Conservation (phyloP, 2,329 filamentous ascomycete species). For the Fusarium temperatum region DNA sequence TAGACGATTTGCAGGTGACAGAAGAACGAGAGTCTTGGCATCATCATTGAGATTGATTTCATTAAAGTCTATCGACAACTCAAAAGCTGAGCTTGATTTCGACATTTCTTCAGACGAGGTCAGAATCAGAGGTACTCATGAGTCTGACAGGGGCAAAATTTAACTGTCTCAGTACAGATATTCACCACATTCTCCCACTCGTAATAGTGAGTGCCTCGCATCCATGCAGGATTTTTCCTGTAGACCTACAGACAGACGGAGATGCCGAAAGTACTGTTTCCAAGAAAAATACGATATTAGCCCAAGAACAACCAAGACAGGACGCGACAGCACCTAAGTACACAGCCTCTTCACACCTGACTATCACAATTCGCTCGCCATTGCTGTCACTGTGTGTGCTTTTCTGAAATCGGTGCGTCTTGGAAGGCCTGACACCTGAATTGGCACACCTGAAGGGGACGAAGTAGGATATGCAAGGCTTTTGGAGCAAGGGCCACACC, state of each 20-base stretch:
- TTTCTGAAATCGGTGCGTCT: not conserved
- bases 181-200: conserved; percentile 17
- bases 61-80: conserved; percentile 10
- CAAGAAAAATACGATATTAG: conserved; percentile 1
- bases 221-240: conserved; percentile 2
- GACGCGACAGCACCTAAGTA: not conserved
- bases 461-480: not conserved
- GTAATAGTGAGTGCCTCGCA: conserved; percentile 1
- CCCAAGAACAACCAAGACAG: conserved; percentile 8
- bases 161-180: conserved; percentile 3
- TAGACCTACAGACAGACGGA: not conserved
- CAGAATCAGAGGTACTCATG: not conserved
- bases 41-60: conserved; percentile 13
- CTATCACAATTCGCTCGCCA: conserved; percentile 5
- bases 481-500: conserved; percentile 9
- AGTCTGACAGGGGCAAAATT: not conserved
- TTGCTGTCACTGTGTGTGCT: not conserved
- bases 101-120: not conserved
- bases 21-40: conserved; percentile 25
- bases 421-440: not conserved
- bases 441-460: conserved; percentile 15
- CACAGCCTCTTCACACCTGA: conserved; percentile 8
- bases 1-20: not conserved
- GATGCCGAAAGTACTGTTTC: conserved; percentile 4
- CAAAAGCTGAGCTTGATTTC: conserved; percentile 10